Conservation (phyloP, 2,329 filamentous ascomycete genomes). For the Orbilia javanica region DNA sequence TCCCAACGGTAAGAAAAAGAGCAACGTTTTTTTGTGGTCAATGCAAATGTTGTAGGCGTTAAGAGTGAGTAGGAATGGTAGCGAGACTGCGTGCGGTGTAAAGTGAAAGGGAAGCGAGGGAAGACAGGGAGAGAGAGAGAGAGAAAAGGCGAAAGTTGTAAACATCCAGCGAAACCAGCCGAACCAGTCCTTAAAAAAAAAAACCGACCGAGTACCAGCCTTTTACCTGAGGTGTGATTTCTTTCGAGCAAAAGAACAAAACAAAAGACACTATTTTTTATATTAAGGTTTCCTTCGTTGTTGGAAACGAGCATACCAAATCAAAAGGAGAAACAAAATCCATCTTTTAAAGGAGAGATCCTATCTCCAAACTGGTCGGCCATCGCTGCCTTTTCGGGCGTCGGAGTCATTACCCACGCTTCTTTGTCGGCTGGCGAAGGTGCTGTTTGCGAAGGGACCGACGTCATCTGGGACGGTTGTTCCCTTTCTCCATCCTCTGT, state of each 20-base stretch:
- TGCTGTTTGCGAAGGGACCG: conserved; percentile 49
- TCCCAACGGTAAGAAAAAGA: conserved; percentile 7
- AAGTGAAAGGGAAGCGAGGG: not conserved
- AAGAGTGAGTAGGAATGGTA: conserved; percentile 20
- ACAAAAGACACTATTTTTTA: not conserved
- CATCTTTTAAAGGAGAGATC: conserved; percentile 17
- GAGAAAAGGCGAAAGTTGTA: not conserved
- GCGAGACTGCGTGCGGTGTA: not conserved
- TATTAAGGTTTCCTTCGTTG: conserved; percentile 3
- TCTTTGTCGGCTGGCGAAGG: conserved; percentile 47
- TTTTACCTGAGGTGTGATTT: conserved; percentile 8
- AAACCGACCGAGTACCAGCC: conserved; percentile 7
- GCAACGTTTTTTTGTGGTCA: conserved; percentile 18
- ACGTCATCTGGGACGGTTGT: conserved; percentile 35
- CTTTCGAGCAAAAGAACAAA: not conserved
- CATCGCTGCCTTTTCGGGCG: conserved; percentile 17
- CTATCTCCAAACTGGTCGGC: conserved; percentile 42
- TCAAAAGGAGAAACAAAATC: not conserved
- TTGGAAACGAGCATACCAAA: conserved; percentile 11
- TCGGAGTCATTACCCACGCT: conserved; percentile 25
- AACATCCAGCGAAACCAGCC: conserved; percentile 13
- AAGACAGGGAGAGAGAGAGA: not conserved
- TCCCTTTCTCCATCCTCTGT: conserved; percentile 28
- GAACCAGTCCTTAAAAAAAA: conserved; percentile 14
- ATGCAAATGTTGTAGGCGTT: conserved; percentile 15